These are phyloP conservation scores for Anthostomella pinea DNA, from an alignment of 2,329 filamentous ascomycete species.

Conservation along the genomic window DNA sequence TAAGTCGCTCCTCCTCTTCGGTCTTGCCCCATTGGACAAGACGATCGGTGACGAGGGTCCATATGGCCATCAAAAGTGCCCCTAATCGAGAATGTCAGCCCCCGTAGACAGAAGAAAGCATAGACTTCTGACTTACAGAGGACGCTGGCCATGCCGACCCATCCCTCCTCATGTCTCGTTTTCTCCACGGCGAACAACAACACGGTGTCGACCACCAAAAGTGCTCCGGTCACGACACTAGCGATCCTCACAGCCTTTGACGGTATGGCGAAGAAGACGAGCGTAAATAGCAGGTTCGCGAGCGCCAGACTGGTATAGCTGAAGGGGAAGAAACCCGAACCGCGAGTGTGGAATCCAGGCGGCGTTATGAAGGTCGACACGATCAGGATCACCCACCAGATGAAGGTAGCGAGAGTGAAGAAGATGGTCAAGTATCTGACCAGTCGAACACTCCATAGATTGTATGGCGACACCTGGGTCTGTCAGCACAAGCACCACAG, in stretches of 20 bases:
- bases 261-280: conserved; percentile 86
- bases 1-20: conserved; percentile 90
- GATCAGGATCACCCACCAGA: conserved; percentile 94
- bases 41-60: conserved; percentile 75
- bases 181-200: conserved; percentile 73
- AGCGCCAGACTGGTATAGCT: conserved; percentile 77
- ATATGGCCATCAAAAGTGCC: conserved; percentile 76
- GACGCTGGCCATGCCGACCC: conserved; percentile 84
- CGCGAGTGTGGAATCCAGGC: conserved; percentile 78
- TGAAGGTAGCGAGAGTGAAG: conserved; percentile 70
- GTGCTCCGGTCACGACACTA: conserved; percentile 61
- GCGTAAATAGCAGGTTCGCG: conserved; percentile 69
- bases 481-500: too few species aligned
- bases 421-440: conserved; percentile 74
- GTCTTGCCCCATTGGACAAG: conserved; percentile 88
- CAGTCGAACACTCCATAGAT: conserved; percentile 85
- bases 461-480: conserved; percentile 64
- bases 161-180: conserved; percentile 80
- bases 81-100: conserved; percentile 34
- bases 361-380: conserved; percentile 88
- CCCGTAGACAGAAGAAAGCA: neutral
- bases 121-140: conserved; percentile 47
- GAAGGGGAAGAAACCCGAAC: conserved; percentile 91
- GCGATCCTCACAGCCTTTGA: conserved; percentile 75
- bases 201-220: conserved; percentile 73